Base-by-base conservation (phyloP, 805 yeast genomes). In the Komagataella phaffii region DNA sequence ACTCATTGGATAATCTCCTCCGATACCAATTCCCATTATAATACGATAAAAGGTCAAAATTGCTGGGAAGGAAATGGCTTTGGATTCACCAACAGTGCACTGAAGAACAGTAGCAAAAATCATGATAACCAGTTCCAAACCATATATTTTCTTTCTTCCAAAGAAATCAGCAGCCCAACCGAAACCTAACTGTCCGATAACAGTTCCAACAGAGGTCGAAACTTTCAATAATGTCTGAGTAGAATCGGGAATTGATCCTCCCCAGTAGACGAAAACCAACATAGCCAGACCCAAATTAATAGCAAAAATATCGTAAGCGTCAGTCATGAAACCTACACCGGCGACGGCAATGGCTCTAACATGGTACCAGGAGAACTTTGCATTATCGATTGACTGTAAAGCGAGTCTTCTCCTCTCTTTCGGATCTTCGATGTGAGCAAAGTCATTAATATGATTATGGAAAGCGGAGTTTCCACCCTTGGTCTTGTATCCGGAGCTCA, bases 1-100 rank as follows among this genome's bases (percentile, higher is more conserved):
- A 8, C 91, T 85, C 60, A 85, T 74, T 57, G 93, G 95, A 67
- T 85, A 85, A 70, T 85, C 95, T 73, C 91, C 95, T 72, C 95
- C 95, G 60, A 85, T 85, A 77, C 93, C 95, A 60, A 86, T 80
- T 72, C 95, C 95, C 85, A 81, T 81, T 55, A 85, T 61, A 55
- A 85, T 78, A 77, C 95, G 82, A 70, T 80, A 79, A 61, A 81
- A 79, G 10, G 79, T 67, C 57, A 85, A 72, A 50, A 84, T 74
- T 46, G 88, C 90, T 53, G 76, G 75, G 59, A 85, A 83, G 64
- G 72, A 77, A 54, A 84, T 68, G 56, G 80, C 88, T 44, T 83
- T 80, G 24, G 90, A 77, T 7, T 64, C 58, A 59, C 89, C 93
- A 44, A 81, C 55, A 52, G 72, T 64, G 69, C 87, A 79, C 71